Base-by-base conservation (phyloP, 805 yeast genomes). In the Nakazawaea ishiwadae region DNA sequence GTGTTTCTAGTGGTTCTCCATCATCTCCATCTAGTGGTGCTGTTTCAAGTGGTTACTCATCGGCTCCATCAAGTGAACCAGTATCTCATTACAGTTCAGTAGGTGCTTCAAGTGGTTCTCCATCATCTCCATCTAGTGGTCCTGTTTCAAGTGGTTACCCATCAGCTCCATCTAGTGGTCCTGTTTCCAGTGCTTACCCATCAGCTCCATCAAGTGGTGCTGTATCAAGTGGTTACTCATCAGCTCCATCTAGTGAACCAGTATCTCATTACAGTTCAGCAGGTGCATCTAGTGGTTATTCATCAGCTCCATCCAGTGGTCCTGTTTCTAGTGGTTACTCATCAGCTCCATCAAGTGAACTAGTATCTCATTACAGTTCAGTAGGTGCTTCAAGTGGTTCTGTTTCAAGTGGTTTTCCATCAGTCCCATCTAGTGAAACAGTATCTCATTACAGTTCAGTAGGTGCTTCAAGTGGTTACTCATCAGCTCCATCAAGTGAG, bases 371-470 rank as follows among this genome's bases (percentile, higher is more conserved):
- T 16, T 30, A 30, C 20, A 30, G 18, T 30, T 30, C 33, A 15
- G 33, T 30, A 14, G 33, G 33, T 30, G 19, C 7, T 7, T 16
- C 33, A 30, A 30, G 33, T 30, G 33, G 11, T 12, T 33, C 36
- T n/a, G 21, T 24, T 20, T 32, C 35, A 16, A 12, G 17, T 30
- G 33, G 18, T 30, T 14, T 14, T 6, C 15, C 33, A 30, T 30
- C 33, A 30, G 33, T 16, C n/a, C 20, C 33, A 15, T 7, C 7
- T 27, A 27, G 15, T 27, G 30, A 9, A 12, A 5, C 30, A 16
- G 18, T 6, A 5, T 30, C 33, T n/a, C 33, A 30, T 15, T 16
- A 30, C 20, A 30, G 33, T 16, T 30, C 33, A 16, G 33, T 6
- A 30, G 12, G 20, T 16, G 20, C 17, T 14, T 30, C 33, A 14